A percentile compares a stretch with the other conserved stretches of the same genome.
These are phyloP conservation scores for Leptographium galeiforme DNA, from an alignment of 2,329 filamentous ascomycete species.

Conservation along the genomic window DNA sequence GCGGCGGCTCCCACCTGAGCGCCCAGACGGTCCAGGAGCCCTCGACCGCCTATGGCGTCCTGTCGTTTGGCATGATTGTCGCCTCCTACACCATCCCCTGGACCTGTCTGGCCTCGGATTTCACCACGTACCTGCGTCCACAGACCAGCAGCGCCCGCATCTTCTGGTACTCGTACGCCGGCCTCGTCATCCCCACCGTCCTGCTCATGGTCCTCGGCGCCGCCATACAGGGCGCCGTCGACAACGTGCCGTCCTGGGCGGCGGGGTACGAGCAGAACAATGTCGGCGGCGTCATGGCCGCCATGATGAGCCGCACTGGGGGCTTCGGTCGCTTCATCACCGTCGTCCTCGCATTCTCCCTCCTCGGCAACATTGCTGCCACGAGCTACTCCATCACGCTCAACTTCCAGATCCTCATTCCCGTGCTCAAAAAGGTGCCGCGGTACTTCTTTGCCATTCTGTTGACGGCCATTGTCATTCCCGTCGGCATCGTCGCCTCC, in stretches of 20 bases:
- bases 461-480: constrained; percentile 26
- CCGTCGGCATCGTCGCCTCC: constrained; percentile 25
- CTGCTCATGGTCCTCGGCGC: constrained; percentile 50
- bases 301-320: constrained; percentile 43
- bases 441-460: constrained; percentile 26
- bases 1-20: constrained; percentile 8
- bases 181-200: constrained; percentile 40
- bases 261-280: constrained; percentile 36
- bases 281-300: constrained; percentile 44
- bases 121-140: constrained; percentile 36
- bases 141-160: constrained; percentile 16
- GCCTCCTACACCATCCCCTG: constrained; percentile 52
- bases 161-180: constrained; percentile 43
- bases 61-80: constrained; percentile 44
- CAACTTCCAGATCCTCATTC: constrained; percentile 38
- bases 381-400: constrained; percentile 50
- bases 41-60: constrained; percentile 18
- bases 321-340: constrained; percentile 50
- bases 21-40: constrained; percentile 18
- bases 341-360: constrained; percentile 41
- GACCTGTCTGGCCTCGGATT: constrained; percentile 43
- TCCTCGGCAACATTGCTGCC: constrained; percentile 45
- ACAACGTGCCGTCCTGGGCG: constrained; percentile 38
- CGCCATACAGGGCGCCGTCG: constrained; percentile 47
- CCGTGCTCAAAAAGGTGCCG: constrained; percentile 24